A percentile compares a stretch with the other conserved stretches of the same genome.
These are phyloP conservation scores for Royoungia palumana DNA, from an alignment of 768 basidiomycete genomes.

Conservation along the genomic window DNA sequence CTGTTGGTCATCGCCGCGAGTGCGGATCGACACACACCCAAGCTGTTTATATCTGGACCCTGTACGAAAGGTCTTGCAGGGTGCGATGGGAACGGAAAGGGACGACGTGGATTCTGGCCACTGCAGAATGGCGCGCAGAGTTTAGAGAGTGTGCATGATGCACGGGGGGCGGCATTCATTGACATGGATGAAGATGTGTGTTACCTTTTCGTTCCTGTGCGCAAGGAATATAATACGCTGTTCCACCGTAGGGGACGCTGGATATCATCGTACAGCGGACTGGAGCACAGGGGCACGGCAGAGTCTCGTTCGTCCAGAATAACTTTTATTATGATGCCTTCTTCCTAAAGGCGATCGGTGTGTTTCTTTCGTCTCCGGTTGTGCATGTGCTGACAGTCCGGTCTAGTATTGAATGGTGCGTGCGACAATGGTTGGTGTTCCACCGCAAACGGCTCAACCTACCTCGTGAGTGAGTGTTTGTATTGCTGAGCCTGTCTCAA, in stretches of 20 bases:
- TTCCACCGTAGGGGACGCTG: constrained; percentile 65
- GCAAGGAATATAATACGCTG: not conserved
- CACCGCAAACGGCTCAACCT: constrained; percentile 55
- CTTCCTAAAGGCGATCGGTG: constrained; percentile 95
- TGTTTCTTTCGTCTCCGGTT: constrained; percentile 19
- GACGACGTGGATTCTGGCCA: constrained; percentile 63
- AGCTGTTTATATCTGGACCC: constrained; percentile 60
- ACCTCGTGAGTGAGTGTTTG: constrained; percentile 59
- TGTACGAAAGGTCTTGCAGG: constrained; percentile 57
- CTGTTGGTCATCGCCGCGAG: constrained; percentile 57
- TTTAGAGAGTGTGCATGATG: constrained; percentile 71
- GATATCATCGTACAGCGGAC: constrained; percentile 91
- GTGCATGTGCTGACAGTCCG: not conserved
- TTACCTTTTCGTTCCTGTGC: constrained; percentile 8
- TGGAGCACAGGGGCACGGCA: constrained; percentile 60
- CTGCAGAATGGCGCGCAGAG: constrained; percentile 55
- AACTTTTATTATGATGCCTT: constrained; percentile 99
- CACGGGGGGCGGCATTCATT: constrained; percentile 71
- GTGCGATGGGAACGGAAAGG: constrained; percentile 48
- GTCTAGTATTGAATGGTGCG: constrained; percentile 84
- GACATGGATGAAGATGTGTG: constrained; percentile 96
- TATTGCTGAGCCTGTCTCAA: constrained; percentile 2
- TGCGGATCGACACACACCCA: constrained; percentile 48
- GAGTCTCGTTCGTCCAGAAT: constrained; percentile 84
- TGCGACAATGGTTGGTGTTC: constrained; percentile 83